Conservation (phyloP, 371 early-diverging fungal genomes). For the Mortierella sp. region DNA sequence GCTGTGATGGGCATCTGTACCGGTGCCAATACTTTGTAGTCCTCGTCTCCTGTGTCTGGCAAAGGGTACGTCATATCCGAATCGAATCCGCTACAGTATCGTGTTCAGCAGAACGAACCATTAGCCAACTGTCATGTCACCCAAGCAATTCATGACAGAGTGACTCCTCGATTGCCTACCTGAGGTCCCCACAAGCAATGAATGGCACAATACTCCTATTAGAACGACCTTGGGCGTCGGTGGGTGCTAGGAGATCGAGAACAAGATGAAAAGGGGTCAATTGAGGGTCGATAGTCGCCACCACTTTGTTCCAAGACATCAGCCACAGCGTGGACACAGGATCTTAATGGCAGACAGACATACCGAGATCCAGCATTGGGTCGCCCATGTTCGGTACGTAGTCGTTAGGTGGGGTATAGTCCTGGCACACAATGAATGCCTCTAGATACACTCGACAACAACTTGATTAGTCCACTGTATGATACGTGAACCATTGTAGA, state of each 20-base stretch:
- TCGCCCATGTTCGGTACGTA: conserved; percentile 91
- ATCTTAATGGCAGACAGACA: background rate
- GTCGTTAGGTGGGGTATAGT: conserved; percentile 84
- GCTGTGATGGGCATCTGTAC: conserved; percentile 90
- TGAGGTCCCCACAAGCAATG: conserved; percentile 91
- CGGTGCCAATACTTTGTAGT: conserved; percentile 76
- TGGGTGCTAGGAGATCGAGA: conserved; percentile 27
- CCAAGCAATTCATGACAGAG: too few relatives aligned
- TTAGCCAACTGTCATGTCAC: too few relatives aligned
- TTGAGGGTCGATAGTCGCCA: too few relatives aligned
- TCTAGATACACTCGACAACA: too few relatives aligned
- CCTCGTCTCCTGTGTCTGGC: conserved; percentile 57
- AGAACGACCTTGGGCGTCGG: conserved; percentile 74
- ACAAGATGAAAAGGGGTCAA: conserved; percentile 1
- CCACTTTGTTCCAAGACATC: too few relatives aligned
- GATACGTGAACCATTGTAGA: background rate
- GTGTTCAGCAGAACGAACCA: too few relatives aligned
- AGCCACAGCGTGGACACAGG: too few relatives aligned
- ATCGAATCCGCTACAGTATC: conserved; percentile 86
- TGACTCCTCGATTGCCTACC: conserved; percentile 56
- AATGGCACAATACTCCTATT: conserved; percentile 90
- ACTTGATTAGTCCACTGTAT: too few relatives aligned
- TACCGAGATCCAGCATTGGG: conserved; percentile 84
- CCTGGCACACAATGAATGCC: conserved; percentile 93
- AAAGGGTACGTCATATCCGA: conserved; percentile 86